Evolutionary conservation across 2,329 filamentous ascomycete genomes (phyloP).

Genomic region (Endoconidiophora polonica): DNA sequence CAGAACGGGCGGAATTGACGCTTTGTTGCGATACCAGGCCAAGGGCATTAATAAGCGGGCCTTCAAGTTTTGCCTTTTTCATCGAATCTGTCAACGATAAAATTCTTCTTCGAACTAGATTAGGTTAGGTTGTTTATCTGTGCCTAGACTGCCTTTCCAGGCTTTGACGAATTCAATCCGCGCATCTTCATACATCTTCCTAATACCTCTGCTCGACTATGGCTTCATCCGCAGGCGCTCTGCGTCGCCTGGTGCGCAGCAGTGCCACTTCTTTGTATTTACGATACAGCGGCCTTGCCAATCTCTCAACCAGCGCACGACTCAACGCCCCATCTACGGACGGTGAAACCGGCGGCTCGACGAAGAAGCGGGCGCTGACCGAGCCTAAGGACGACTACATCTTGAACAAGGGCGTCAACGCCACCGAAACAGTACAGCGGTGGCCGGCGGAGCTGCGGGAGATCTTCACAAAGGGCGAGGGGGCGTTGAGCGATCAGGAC

Average conservation of each 20-base stretch:
- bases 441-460: constrained; percentile 10
- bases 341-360: background rate
- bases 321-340: background rate
- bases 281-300: background rate
- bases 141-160: background rate
- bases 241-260: background rate
- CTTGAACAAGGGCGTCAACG: constrained; percentile 8
- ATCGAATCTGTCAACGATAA: background rate
- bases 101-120: background rate
- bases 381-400: constrained; percentile 7
- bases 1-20: too few species aligned
- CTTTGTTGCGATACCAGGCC: too few species aligned
- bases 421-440: constrained; percentile 11
- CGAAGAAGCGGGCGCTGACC: constrained; percentile 11
- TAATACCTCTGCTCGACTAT: background rate
- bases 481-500: constrained; percentile 6
- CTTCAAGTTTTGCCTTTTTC: background rate
- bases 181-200: background rate
- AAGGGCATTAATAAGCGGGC: too few species aligned
- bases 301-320: background rate
- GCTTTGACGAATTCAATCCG: background rate
- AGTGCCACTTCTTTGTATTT: background rate
- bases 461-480: constrained; percentile 6
- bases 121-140: too few species aligned
- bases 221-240: constrained; percentile 2